Conservation (phyloP, 2,329 filamentous ascomycete genomes). For the Penicillium polonicum region DNA sequence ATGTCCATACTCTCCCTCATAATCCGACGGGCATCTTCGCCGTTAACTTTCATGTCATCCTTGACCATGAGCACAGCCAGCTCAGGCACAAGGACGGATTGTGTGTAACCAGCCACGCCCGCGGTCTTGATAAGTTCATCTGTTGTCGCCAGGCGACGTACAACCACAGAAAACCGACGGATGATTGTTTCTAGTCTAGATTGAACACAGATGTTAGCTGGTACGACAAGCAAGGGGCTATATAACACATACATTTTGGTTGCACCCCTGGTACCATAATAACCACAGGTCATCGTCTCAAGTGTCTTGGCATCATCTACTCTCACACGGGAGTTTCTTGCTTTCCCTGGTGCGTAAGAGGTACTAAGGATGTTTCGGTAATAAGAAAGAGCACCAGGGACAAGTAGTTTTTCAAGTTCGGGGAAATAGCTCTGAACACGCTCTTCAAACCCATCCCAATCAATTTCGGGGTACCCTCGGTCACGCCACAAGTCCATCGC, state of each 20-base stretch:
- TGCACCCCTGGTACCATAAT: constrained; percentile 76
- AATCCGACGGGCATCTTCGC: constrained; percentile 53
- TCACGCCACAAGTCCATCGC: constrained; percentile 52
- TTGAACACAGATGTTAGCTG: background rate
- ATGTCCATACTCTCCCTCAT: constrained; percentile 66
- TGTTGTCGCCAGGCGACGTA: constrained; percentile 62
- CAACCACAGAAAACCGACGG: constrained; percentile 55
- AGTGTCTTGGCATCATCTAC: constrained; percentile 44
- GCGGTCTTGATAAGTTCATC: constrained; percentile 66
- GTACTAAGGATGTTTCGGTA: constrained; percentile 60
- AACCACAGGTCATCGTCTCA: constrained; percentile 67
- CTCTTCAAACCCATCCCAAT: constrained; percentile 63
- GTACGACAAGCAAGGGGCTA: background rate
- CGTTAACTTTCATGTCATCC: constrained; percentile 56
- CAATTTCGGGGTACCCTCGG: constrained; percentile 66
- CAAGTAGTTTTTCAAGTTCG: constrained; percentile 60
- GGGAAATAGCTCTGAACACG: constrained; percentile 59
- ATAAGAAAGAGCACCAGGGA: constrained; percentile 52
- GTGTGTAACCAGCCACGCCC: constrained; percentile 67
- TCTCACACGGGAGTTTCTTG: constrained; percentile 59
- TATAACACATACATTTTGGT: constrained; percentile 59
- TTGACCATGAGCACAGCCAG: constrained; percentile 55
- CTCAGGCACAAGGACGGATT: constrained; percentile 76
- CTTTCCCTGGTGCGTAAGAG: constrained; percentile 57
- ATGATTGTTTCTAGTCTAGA: constrained; percentile 59